A percentile compares a stretch with the other conserved stretches of the same genome.
These are phyloP conservation scores for Iris macrosiphon DNA, from an alignment of 106 monocot species.

Conservation along the genomic window DNA sequence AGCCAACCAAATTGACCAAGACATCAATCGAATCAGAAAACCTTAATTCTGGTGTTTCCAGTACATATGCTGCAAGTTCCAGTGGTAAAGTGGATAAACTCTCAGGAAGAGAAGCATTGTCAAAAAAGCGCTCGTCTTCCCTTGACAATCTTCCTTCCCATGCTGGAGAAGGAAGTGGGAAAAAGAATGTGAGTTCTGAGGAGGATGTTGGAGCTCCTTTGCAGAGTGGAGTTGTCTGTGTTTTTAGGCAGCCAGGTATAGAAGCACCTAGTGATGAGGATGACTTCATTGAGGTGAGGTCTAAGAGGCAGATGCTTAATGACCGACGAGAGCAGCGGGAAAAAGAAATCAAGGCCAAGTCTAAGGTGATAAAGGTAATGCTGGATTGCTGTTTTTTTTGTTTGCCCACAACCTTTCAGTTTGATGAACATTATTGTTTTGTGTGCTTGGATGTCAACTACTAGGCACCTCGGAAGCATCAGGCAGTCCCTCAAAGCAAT, in stretches of 20 bases:
- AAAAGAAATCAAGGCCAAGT: slow-evolving; percentile 76
- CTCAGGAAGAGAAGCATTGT: slow-evolving; percentile 14
- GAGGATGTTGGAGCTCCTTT: slow-evolving; percentile 64
- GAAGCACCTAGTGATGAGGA: slow-evolving; percentile 85
- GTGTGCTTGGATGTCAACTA: neutral
- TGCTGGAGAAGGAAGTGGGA: slow-evolving; percentile 15
- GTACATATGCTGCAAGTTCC: slow-evolving; percentile 7
- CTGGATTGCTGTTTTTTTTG: too few species aligned
- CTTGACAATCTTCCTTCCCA: slow-evolving; percentile 9
- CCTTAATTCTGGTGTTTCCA: slow-evolving; percentile 12
- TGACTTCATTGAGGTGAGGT: slow-evolving; percentile 93
- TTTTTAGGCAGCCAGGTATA: slow-evolving; percentile 86
- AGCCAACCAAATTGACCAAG: slow-evolving; percentile 20
- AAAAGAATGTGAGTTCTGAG: slow-evolving; percentile 29
- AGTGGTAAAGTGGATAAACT: slow-evolving; percentile 18
- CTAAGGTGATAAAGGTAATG: slow-evolving; percentile 53
- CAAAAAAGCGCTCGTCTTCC: slow-evolving; percentile 24
- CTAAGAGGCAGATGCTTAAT: slow-evolving; percentile 91
- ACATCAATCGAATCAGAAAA: slow-evolving; percentile 21
- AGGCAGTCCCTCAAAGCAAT: slow-evolving; percentile 15
- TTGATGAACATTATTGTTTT: neutral
- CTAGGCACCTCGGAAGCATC: slow-evolving; percentile 57
- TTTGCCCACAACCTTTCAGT: too few species aligned
- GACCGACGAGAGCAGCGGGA: slow-evolving; percentile 79
- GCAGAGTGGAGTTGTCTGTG: slow-evolving; percentile 59